A percentile compares a stretch with the other conserved stretches of the same genome.
phyloP scores from a whole-genome alignment of 352 stramenopile genomes.

The Phytophthora aleatoria region DNA sequence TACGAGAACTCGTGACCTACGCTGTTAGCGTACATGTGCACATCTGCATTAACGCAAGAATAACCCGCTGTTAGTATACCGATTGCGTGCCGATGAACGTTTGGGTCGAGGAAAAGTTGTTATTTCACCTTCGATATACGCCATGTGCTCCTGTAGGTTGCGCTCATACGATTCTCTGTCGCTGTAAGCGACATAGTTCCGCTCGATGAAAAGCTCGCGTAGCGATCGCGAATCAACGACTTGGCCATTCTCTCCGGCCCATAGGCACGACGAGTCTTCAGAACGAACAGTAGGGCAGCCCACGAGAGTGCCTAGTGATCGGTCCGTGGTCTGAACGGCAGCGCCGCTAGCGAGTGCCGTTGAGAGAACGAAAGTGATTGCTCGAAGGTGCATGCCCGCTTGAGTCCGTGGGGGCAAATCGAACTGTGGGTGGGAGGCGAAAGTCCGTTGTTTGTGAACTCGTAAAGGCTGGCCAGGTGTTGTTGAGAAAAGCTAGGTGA shows the following conservation, averaged over 20 bases:
- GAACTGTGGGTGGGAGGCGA: constrained; percentile 7
- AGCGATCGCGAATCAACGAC: constrained; percentile 48
- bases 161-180: constrained; percentile 34
- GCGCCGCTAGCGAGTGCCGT: constrained; percentile 2
- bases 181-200: constrained; percentile 29
- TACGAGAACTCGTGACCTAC: constrained; percentile 71
- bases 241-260: constrained; percentile 51
- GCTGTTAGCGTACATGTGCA: constrained; percentile 59
- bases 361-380: constrained; percentile 15
- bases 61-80: constrained; percentile 4
- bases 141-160: constrained; percentile 73
- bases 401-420: constrained; percentile 5
- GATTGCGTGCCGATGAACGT: not conserved
- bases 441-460: constrained; percentile 10
- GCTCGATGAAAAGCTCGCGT: constrained; percentile 51
- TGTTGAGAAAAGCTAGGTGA: constrained; percentile 5
- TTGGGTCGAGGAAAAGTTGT: not conserved
- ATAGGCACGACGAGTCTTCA: constrained; percentile 49
- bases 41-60: constrained; percentile 40
- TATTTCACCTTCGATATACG: constrained; percentile 75
- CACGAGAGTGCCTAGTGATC: constrained; percentile 60
- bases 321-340: constrained; percentile 18
- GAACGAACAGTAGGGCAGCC: constrained; percentile 37
- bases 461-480: constrained; percentile 22
- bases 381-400: constrained; percentile 15